Evolutionary conservation across 768 basidiomycete species (phyloP), one percentile per base, ranked within the genome.

Genomic region (Rhodotorula paludigena): DNA sequence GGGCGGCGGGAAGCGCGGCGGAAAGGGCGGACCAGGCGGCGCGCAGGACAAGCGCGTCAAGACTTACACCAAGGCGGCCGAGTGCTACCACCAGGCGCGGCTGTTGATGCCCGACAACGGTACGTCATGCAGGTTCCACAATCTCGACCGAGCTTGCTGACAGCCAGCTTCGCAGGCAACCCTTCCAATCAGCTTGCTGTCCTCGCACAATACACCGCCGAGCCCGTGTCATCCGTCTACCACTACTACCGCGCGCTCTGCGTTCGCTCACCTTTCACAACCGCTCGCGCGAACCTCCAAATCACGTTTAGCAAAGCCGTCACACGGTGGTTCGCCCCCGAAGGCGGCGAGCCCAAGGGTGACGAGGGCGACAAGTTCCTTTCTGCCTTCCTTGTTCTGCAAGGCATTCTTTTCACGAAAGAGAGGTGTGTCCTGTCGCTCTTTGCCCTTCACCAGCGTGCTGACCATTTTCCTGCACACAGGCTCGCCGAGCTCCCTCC

Each of bases 151-250:
- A n/a, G n/a, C n/a, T n/a, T 53, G n/a, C 21, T 20, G 10, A 5
- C 36, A 23, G n/a, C 28, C 30, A n/a, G n/a, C n/a, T n/a, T 15
- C 28, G 30, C 59, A 69, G 79, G 80, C 14, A 93, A 97, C 75
- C 85, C 96, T 1, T 94, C 89, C 28, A 94, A 98, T 77, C 96
- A 98, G 78, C 85, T 98, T 28, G 96, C 94, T 8, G 93, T 97
- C 66, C 84, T 97, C 39, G 84, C 91, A 5, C 86, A 87, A 9
- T 93, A 96, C 77, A 82, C 87, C 73, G 83, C 84, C 68, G 91
- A 98, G 78, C 81, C 84, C n/a, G 92, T 94, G 74, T 79, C 81
- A 39, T 87, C 89, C 38, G 80, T 90, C 15, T 83, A 89, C 58
- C 88, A 92, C 78, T 94, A 97, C 78, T 92, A 92, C 76, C 87